Conservation (phyloP, 352 stramenopile genomes). For the Peronospora destructor region DNA sequence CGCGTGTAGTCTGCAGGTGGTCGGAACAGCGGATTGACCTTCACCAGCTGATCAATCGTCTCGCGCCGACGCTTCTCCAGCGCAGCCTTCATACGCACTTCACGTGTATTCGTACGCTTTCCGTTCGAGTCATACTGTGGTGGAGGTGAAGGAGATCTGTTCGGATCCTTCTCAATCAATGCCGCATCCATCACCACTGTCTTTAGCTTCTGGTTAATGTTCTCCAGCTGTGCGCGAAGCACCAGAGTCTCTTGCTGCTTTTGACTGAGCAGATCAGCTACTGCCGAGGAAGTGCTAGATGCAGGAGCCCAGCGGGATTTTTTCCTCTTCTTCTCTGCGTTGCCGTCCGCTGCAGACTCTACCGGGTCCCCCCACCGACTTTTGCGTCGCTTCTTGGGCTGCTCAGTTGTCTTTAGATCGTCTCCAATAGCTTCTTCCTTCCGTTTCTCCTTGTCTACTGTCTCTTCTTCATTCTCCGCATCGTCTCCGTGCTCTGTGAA, state of each 20-base stretch:
- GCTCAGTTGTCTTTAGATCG: constrained; percentile 24
- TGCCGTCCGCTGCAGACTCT: constrained; percentile 17
- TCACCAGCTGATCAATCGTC: constrained; percentile 94
- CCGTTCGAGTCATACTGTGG: constrained; percentile 95
- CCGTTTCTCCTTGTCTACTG: constrained; percentile 10
- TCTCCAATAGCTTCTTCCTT: constrained; percentile 10
- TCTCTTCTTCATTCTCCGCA: constrained; percentile 8
- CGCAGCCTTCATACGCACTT: constrained; percentile 89
- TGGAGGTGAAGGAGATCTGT: constrained; percentile 86
- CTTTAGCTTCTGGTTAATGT: constrained; percentile 60
- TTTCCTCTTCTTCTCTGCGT: constrained; percentile 59
- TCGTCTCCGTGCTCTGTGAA: constrained; percentile 49
- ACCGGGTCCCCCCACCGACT: constrained; percentile 82
- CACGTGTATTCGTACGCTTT: constrained; percentile 94
- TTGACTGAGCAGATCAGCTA: constrained; percentile 42
- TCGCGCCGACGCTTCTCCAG: constrained; percentile 88
- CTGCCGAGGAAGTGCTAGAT: constrained; percentile 29
- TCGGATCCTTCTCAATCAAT: constrained; percentile 80
- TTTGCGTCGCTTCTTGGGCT: constrained; percentile 70
- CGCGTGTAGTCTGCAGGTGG: constrained; percentile 85
- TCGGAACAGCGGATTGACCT: constrained; percentile 89
- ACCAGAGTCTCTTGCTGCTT: constrained; percentile 70
- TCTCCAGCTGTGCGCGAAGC: constrained; percentile 66
- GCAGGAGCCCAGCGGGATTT: constrained; percentile 75
- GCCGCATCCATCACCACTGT: constrained; percentile 81